Evolutionary conservation across 1,139 yeast genomes (phyloP).

Genomic region (Pichia sp.): DNA sequence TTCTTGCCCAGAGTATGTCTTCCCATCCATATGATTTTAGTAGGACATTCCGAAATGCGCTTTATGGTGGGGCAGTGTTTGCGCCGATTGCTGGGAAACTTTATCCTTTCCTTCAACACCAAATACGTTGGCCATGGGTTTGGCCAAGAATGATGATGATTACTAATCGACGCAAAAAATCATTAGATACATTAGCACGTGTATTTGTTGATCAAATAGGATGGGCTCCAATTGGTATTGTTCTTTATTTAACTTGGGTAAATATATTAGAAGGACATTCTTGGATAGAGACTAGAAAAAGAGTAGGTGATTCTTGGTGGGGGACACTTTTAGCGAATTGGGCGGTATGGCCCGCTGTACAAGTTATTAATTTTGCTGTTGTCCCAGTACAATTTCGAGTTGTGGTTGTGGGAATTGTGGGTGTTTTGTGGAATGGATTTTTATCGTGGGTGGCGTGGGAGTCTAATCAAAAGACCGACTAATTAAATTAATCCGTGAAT

Average conservation of each 20-base stretch:
- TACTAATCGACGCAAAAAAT: no score
- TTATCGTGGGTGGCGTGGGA: constrained; percentile 26
- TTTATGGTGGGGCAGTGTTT: constrained; percentile 72
- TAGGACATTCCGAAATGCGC: constrained; percentile 58
- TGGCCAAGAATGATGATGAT: no score
- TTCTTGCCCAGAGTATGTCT: no score
- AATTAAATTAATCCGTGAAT: no score
- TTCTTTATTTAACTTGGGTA: no score
- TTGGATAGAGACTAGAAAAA: constrained; percentile 23
- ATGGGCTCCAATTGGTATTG: no score
- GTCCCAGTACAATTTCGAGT: constrained; percentile 68
- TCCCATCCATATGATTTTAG: constrained; percentile 31
- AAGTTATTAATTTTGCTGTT: constrained; percentile 59
- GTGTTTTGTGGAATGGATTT: constrained; percentile 83
- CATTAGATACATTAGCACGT: no score
- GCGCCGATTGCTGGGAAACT: constrained; percentile 70
- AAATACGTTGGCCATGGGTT: constrained; percentile 32
- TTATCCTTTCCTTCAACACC: constrained; percentile 34
- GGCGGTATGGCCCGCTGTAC: constrained; percentile 85
- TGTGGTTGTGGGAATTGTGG: constrained; percentile 60
- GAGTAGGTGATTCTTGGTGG: constrained; percentile 54
- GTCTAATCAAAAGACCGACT: no score
- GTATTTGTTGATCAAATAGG: background rate
- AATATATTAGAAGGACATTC: no score
- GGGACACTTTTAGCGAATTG: constrained; percentile 64